Base-by-base conservation (phyloP, 2,329 filamentous ascomycete genomes). In the Diaporthe sp. region DNA sequence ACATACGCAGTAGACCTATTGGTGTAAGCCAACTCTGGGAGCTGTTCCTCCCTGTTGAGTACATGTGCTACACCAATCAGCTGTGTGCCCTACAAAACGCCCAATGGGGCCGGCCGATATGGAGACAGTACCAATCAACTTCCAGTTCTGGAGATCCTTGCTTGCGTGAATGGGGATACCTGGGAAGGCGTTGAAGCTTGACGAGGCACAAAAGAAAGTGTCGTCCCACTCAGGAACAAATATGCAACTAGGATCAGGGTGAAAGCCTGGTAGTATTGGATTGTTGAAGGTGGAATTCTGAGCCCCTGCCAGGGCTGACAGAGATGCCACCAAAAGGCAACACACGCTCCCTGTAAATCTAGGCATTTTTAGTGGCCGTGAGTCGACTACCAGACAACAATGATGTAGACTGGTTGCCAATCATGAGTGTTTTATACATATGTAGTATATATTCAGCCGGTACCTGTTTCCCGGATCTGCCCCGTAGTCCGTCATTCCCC, bases 101-200 rank as follows among this genome's bases (percentile, higher is more conserved):
- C 6, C 12, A 22, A 17, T 28, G 17, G n/a, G 19, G 12, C 15
- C 1, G 54, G 12, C 17, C 1, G 33, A 30, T 6, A 5, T 5
- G 28, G 7, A 12, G 17, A 30, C 7, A 5, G 2, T 45, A 76
- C 77, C 77, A 67, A 82, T 80, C 9, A 86, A 78, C 74, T 82
- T 84, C 84, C 85, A 87, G 28, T 82, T 83, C 54, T 80, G 78
- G 40, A 88, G 79, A 77, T 87, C 85, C 74, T 83, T 84, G 77
- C 83, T 86, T 8, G 84, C 83, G 74, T 87, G 83, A 30, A 87
- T 83, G 0, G 85, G 85, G 19, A 87, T 82, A 10, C 85, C 85
- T 0, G 85, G 85, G 69, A 87, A 87, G 6, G 81, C 81, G 72
- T 84, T 84, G 80, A 86, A 87, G 64, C 82, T 85, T 2, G 84